Conservation (phyloP, 139 green algal species). For the Nannochloris sp. region DNA sequence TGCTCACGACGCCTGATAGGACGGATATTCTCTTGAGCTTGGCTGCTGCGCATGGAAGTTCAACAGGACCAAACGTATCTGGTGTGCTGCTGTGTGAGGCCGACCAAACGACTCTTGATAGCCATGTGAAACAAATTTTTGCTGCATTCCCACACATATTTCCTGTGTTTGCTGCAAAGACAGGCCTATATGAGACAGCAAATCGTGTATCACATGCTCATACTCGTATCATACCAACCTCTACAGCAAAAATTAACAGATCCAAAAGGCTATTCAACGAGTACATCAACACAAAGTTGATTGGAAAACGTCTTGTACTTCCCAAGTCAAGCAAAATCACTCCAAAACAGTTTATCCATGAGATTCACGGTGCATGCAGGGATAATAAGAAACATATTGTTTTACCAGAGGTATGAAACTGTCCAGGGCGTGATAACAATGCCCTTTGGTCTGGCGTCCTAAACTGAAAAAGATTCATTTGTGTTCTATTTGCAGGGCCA, state of each 20-base stretch:
- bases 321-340: slow-evolving; percentile 43
- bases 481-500: slow-evolving; percentile 7
- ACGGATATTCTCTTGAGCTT: slow-evolving; percentile 38
- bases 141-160: slow-evolving; percentile 25
- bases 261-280: slow-evolving; percentile 52
- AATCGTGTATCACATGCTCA: slow-evolving; percentile 17
- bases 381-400: slow-evolving; percentile 63
- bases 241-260: slow-evolving; percentile 61
- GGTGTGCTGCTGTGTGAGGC: slow-evolving; percentile 45
- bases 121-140: slow-evolving; percentile 21
- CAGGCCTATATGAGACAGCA: slow-evolving; percentile 23
- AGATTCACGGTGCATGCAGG: slow-evolving; percentile 45
- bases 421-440: too few species aligned
- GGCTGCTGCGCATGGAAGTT: slow-evolving; percentile 25
- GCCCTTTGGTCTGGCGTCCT: too few species aligned
- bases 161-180: slow-evolving; percentile 36
- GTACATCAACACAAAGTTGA: slow-evolving; percentile 42
- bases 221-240: slow-evolving; percentile 51
- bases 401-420: slow-evolving; percentile 53
- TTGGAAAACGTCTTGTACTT: slow-evolving; percentile 15
- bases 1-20: slow-evolving; percentile 42
- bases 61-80: slow-evolving; percentile 43
- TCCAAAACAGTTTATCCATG: slow-evolving; percentile 72
- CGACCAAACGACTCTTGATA: slow-evolving; percentile 21
- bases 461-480: too few species aligned